Evolutionary conservation across 352 stramenopile species (phyloP).

Genomic region (Globisporangium radiosum): DNA sequence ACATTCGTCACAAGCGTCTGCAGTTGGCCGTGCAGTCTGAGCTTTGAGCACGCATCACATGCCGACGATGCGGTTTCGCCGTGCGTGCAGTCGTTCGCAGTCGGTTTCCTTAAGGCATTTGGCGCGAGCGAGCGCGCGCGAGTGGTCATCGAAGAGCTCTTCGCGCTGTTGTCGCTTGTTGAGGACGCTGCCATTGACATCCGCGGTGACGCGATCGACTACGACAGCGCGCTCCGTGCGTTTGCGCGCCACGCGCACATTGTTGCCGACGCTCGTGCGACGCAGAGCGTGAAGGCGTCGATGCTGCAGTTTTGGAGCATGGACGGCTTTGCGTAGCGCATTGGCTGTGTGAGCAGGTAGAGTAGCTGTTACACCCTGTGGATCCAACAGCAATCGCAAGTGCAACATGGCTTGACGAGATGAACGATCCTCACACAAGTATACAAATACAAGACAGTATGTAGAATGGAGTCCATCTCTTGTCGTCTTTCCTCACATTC

Average conservation of each 20-base stretch:
- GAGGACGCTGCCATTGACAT: not conserved
- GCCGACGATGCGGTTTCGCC: not conserved
- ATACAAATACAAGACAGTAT: no score
- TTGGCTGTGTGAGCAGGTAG: not conserved
- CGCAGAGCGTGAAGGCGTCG: constrained; percentile 1
- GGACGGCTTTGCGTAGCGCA: constrained; percentile 2
- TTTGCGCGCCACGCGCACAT: constrained; percentile 2
- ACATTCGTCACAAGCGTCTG: constrained; percentile 9
- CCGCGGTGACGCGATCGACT: not conserved
- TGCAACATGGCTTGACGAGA: no score
- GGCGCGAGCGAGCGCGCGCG: constrained; percentile 2
- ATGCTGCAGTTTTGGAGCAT: constrained; percentile 13
- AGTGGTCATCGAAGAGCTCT: constrained; percentile 9
- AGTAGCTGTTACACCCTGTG: no score
- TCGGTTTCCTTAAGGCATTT: constrained; percentile 6
- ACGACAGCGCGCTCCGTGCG: constrained; percentile 2
- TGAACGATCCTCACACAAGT: no score
- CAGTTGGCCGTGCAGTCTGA: not conserved
- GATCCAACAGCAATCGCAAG: no score
- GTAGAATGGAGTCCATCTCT: no score
- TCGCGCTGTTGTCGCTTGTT: constrained; percentile 1
- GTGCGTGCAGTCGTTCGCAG: constrained; percentile 1
- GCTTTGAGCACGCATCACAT: constrained; percentile 4
- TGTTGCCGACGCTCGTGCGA: not conserved
- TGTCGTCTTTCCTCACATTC: no score